Base-by-base conservation (phyloP, 495 filamentous ascomycete genomes). In the Hypoxylon subgilvum region DNA sequence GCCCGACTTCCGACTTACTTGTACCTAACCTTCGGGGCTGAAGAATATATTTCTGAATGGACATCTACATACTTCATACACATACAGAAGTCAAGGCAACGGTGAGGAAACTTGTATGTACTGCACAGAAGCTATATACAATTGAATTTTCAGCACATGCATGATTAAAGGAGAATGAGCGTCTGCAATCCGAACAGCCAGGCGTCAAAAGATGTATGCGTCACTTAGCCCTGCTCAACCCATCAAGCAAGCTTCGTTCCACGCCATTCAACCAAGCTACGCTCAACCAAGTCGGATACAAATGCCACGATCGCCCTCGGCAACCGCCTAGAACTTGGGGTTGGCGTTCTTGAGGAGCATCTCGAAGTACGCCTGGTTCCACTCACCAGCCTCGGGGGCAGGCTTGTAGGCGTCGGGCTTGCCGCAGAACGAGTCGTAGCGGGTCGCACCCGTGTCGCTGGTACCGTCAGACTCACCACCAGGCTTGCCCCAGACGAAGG, bases 401-500 rank as follows among this genome's bases (percentile, higher is more conserved):
- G 89, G 89, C 78, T 81, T 69, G 69, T 65, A 78, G 59, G 79
- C 78, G 51, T 83, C 87, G 36, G 73, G 68, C 66, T 79, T 78
- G 44, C 88, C 87, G 65, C 89, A 92, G 78, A 82, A 85, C 36
- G 72, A 76, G 76, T 94, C 89, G 71, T 89, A 94, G 27, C 89
- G 81, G 53, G 68, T 58, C 9, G 88, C 79, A 30, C 75, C 70
- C 28, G 69, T 76, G 68, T 92, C 77, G 46, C 79, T 84, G 43
- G 88, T 92, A 61, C 89, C 89, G 71, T 92, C 89, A 35, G 83
- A 85, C 73, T 94, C 88, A 62, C 89, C 89, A 65, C 89, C 89
- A 47, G 88, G 89, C 83, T 91, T 92, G 63, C 89, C 76, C 89
- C 88, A 92, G 70, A 91, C 87, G 74, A 92, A 90, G 38, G 88